Conservation (phyloP, 2,329 filamentous ascomycete genomes). For the Bertia moriformis region DNA sequence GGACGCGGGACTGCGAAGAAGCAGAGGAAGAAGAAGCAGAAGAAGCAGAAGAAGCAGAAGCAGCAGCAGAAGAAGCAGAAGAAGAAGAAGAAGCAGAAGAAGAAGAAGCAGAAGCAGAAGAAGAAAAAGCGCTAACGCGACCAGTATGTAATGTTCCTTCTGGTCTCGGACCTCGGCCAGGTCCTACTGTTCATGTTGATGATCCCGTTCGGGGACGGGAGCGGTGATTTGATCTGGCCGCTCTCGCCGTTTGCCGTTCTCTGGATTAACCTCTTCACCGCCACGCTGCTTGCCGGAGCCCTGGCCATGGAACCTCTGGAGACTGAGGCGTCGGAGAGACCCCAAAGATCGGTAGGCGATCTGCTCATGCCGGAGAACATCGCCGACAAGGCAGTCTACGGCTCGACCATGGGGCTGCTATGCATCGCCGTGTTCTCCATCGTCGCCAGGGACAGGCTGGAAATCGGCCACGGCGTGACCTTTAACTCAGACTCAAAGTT, state of each 20-base stretch:
- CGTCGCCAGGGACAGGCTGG: slow-evolving; percentile 51
- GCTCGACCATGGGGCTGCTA: slow-evolving; percentile 45
- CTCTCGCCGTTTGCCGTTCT: slow-evolving; percentile 61
- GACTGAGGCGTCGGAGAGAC: slow-evolving; percentile 51
- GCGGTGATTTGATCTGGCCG: slow-evolving; percentile 49
- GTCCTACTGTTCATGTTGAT: slow-evolving; percentile 55
- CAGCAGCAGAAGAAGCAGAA: too few species aligned
- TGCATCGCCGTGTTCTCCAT: slow-evolving; percentile 46
- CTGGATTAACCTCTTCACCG: slow-evolving; percentile 65
- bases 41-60: too few species aligned
- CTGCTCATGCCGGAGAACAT: slow-evolving; percentile 52
- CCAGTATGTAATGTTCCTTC: slow-evolving; percentile 47
- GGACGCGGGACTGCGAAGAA: neutral
- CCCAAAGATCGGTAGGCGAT: slow-evolving; percentile 45
- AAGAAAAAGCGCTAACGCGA: slow-evolving; percentile 3
- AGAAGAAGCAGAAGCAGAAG: too few species aligned
- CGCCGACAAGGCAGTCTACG: slow-evolving; percentile 52
- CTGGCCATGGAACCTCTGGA: slow-evolving; percentile 57
- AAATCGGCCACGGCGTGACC: slow-evolving; percentile 18
- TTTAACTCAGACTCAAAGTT: too few species aligned
- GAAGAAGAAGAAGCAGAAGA: too few species aligned
- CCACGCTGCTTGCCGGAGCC: slow-evolving; percentile 56
- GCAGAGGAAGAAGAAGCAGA: too few species aligned
- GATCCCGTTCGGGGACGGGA: slow-evolving; percentile 49
- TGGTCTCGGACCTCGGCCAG: slow-evolving; percentile 58